These are phyloP conservation scores for Zymoseptoria passerinii DNA, from an alignment of 2,329 filamentous ascomycete genomes.

Conservation along the genomic window DNA sequence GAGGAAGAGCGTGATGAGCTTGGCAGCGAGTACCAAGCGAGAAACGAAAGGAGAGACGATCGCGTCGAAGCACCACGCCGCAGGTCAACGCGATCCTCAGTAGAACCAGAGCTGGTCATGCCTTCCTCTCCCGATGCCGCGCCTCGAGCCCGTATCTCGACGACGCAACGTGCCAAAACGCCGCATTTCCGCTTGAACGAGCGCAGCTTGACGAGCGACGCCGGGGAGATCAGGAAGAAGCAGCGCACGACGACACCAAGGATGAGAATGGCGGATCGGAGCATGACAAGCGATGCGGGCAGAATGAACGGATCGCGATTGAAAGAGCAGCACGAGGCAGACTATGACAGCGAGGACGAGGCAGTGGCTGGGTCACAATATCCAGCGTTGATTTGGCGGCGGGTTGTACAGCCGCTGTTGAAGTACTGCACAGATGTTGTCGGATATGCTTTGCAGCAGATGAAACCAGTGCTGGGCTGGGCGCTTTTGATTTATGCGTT, in stretches of 20 bases:
- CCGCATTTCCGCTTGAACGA: conserved; percentile 26
- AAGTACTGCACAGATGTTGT: conserved; percentile 50
- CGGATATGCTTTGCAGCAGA: conserved; percentile 50
- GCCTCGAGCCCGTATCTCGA: conserved; percentile 5
- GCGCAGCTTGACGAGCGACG: conserved; percentile 25
- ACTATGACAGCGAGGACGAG: conserved; percentile 19
- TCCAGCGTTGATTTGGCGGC: conserved; percentile 24
- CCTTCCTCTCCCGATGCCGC: conserved; percentile 29
- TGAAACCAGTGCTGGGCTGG: conserved; percentile 57
- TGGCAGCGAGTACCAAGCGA: conserved; percentile 16
- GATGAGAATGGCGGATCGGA: conserved; percentile 20
- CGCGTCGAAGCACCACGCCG: conserved; percentile 10
- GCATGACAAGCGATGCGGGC: conserved; percentile 28
- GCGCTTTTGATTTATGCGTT: conserved; percentile 54
- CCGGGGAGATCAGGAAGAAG: conserved; percentile 20
- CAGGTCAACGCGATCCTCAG: conserved; percentile 19
- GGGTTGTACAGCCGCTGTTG: conserved; percentile 30
- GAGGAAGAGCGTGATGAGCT: conserved; percentile 24
- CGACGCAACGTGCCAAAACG: conserved; percentile 14
- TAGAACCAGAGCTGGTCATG: conserved; percentile 38
- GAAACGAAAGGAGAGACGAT: conserved; percentile 4
- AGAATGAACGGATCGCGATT: conserved; percentile 9
- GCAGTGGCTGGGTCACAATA: conserved; percentile 4
- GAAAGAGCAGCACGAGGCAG: conserved; percentile 18
- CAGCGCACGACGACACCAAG: conserved; percentile 17